Evolutionary conservation across 2,329 filamentous ascomycete species (phyloP).

Genomic region (Trichoderma pleuroti): DNA sequence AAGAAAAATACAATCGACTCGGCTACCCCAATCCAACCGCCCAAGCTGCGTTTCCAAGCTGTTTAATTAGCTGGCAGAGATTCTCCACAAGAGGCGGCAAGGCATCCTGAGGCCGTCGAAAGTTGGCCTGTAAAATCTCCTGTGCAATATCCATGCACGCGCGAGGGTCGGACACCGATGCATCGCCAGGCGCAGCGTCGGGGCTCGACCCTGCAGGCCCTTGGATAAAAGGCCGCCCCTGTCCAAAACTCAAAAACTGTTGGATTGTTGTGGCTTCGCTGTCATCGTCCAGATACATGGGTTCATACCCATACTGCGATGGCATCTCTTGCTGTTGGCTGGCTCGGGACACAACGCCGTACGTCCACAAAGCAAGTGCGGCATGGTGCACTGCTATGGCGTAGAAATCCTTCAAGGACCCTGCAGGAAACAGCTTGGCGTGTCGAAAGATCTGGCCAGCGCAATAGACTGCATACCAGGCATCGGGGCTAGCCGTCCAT

Average conservation of each 20-base stretch:
- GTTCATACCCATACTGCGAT: slow-evolving; percentile 34
- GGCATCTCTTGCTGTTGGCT: slow-evolving; percentile 31
- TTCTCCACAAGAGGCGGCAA: slow-evolving; percentile 65
- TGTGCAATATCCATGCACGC: slow-evolving; percentile 58
- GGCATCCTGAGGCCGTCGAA: slow-evolving; percentile 39
- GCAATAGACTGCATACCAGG: slow-evolving; percentile 62
- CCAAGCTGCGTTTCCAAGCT: slow-evolving; percentile 52
- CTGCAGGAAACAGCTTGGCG: slow-evolving; percentile 51
- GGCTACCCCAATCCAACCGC: slow-evolving; percentile 33
- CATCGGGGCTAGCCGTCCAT: slow-evolving; percentile 54
- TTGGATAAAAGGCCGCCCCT: slow-evolving; percentile 51
- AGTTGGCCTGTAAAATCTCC: slow-evolving; percentile 54
- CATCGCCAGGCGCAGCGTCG: slow-evolving; percentile 30
- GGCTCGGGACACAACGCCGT: slow-evolving; percentile 55
- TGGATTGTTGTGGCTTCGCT: slow-evolving; percentile 50
- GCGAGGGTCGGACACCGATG: slow-evolving; percentile 52
- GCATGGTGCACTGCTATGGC: slow-evolving; percentile 68
- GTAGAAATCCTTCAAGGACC: slow-evolving; percentile 61
- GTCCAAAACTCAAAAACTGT: slow-evolving; percentile 55
- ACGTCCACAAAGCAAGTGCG: slow-evolving; percentile 65
- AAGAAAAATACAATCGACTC: neutral
- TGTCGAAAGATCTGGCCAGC: slow-evolving; percentile 64
- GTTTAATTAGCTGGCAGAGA: slow-evolving; percentile 59
- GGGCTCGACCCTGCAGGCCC: slow-evolving; percentile 28
- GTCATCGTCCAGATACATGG: slow-evolving; percentile 51